Conservation (phyloP, 2,329 filamentous ascomycete genomes). For the Penicillium sp. region DNA sequence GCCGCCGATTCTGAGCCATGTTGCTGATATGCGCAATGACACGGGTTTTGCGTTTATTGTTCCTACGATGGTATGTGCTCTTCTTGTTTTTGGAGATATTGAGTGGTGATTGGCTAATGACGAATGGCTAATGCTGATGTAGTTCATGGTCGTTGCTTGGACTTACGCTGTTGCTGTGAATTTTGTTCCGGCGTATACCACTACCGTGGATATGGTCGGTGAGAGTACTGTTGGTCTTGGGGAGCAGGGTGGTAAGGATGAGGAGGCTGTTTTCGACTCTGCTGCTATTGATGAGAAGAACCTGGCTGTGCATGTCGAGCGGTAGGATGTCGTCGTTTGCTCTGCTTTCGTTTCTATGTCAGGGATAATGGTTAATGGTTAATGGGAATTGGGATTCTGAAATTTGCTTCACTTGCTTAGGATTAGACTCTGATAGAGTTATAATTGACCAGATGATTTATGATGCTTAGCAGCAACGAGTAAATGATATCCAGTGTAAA, state of each 20-base stretch:
- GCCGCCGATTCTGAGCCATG: conserved; percentile 68
- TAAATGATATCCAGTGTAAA: no score
- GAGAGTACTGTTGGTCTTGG: conserved; percentile 47
- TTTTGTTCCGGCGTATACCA: conserved; percentile 63
- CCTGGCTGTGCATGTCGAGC: conserved; percentile 12
- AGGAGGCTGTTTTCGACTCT: conserved; percentile 29
- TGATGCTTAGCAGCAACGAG: no score
- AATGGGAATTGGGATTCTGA: background rate
- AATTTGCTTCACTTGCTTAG: background rate
- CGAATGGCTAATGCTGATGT: background rate
- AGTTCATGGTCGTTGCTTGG: conserved; percentile 58
- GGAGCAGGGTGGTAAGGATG: conserved; percentile 19
- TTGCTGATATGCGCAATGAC: conserved; percentile 62
- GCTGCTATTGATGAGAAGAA: conserved; percentile 26
- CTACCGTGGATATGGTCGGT: conserved; percentile 59
- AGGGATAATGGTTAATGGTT: background rate
- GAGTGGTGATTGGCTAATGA: background rate
- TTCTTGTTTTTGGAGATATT: conserved; percentile 35
- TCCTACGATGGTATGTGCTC: conserved; percentile 50
- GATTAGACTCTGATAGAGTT: background rate
- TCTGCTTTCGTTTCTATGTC: background rate
- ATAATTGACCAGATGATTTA: background rate
- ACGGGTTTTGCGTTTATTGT: conserved; percentile 67
- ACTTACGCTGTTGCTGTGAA: conserved; percentile 63
- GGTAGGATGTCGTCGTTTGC: conserved; percentile 1